A percentile compares a stretch with the other conserved stretches of the same genome.
Conservation (phyloP, 1,284 basidiomycete species). For the Lentinus polychrous region DNA sequence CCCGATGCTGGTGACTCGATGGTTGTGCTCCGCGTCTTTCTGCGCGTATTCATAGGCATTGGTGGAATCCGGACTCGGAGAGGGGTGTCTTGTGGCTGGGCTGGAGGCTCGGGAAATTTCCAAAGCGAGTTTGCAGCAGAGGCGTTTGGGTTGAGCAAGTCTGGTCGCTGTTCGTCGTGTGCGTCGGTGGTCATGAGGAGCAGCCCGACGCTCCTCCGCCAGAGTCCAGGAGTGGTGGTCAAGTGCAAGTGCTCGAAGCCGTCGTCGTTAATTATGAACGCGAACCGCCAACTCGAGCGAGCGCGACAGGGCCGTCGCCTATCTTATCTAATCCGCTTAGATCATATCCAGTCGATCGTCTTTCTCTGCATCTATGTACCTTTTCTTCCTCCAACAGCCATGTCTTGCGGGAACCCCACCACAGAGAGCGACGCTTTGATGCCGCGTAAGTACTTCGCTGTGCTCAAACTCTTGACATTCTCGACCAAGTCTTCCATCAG, state of each 20-base stretch:
- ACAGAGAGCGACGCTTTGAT: conserved; percentile 52
- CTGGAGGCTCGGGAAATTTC: not conserved
- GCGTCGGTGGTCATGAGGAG: too few relatives aligned
- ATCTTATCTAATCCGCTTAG: too few relatives aligned
- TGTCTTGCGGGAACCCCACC: conserved; percentile 52
- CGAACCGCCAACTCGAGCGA: too few relatives aligned
- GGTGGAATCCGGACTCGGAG: conserved; percentile 2
- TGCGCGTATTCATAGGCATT: conserved; percentile 5
- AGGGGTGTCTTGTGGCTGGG: not conserved
- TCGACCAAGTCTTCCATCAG: conserved; percentile 27
- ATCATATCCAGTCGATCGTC: too few relatives aligned
- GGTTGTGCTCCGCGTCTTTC: not conserved
- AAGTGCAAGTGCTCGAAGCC: too few relatives aligned
- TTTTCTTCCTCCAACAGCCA: not conserved
- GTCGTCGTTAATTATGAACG: too few relatives aligned
- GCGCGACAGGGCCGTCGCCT: too few relatives aligned
- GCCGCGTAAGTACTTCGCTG: conserved; percentile 42
- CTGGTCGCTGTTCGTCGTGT: too few relatives aligned
- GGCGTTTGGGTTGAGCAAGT: too few relatives aligned
- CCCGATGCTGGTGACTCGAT: conserved; percentile 5
- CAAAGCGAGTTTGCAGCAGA: not conserved
- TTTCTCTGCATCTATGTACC: not conserved
- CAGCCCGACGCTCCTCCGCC: too few relatives aligned
- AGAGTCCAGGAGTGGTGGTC: too few relatives aligned
- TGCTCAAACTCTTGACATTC: not conserved